phyloP scores from a whole-genome alignment of 495 filamentous ascomycete genomes.

The Tuber melanosporum region DNA sequence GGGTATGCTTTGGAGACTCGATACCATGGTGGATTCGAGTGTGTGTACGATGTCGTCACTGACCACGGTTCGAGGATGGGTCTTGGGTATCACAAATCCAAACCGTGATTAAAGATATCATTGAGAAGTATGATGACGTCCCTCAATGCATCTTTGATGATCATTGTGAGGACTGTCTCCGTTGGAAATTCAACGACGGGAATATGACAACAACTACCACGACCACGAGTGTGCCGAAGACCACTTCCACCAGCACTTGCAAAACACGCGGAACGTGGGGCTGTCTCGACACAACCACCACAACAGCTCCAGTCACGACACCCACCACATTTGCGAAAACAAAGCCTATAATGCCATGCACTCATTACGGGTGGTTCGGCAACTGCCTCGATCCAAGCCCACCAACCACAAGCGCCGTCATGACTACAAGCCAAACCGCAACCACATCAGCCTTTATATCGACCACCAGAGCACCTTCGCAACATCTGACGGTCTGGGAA shows the following conservation, averaged over 20 bases:
- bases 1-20: conserved; percentile 92
- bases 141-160: conserved; percentile 62
- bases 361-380: conserved; percentile 55
- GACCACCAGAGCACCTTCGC: conserved; percentile 4
- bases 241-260: conserved; percentile 51
- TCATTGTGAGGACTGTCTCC: conserved; percentile 82
- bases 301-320: conserved; percentile 44
- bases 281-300: conserved; percentile 55
- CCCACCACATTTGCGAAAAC: conserved; percentile 42
- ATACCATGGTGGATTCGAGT: conserved; percentile 82
- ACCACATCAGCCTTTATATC: conserved; percentile 32
- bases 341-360: conserved; percentile 44
- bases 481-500: neutral
- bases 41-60: conserved; percentile 81
- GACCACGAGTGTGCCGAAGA: conserved; percentile 48
- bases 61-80: conserved; percentile 87
- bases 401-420: conserved; percentile 28
- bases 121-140: conserved; percentile 70
- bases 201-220: conserved; percentile 73
- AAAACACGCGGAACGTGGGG: conserved; percentile 65
- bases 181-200: conserved; percentile 90
- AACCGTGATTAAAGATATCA: conserved; percentile 74
- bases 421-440: conserved; percentile 15
- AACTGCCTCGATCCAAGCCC: conserved; percentile 52
- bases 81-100: conserved; percentile 77